Percentiles rank a stretch among this genome's conserved stretches.
Conservation (phyloP, 2,329 filamentous ascomycete genomes). For the Scortechinia acanthostroma region DNA sequence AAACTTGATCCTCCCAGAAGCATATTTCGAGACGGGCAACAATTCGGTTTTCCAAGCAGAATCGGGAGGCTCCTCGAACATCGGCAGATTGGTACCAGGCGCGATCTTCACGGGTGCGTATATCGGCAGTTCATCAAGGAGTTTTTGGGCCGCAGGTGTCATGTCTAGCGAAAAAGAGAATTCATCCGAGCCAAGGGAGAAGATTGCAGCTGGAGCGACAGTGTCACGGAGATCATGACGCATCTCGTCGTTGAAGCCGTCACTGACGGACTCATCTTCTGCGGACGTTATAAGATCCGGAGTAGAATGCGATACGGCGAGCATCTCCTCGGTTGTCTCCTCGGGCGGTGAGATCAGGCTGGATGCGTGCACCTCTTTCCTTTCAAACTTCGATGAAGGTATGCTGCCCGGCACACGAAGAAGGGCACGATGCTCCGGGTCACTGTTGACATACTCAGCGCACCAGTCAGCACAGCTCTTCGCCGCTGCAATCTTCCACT, state of each 20-base stretch:
- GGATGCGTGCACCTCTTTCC: slow-evolving; percentile 11
- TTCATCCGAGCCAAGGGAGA: slow-evolving; percentile 74
- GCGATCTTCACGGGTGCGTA: slow-evolving; percentile 61
- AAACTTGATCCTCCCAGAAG: slow-evolving; percentile 72
- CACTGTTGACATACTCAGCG: slow-evolving; percentile 70
- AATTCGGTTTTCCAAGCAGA: slow-evolving; percentile 70
- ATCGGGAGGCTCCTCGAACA: slow-evolving; percentile 58
- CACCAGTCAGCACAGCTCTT: slow-evolving; percentile 76
- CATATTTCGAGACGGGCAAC: slow-evolving; percentile 78
- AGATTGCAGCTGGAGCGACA: slow-evolving; percentile 70
- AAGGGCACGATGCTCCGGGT: slow-evolving; percentile 49
- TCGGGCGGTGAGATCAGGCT: slow-evolving; percentile 12
- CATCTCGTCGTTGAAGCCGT: not conserved
- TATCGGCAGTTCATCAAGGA: slow-evolving; percentile 75
- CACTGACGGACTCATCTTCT: not conserved
- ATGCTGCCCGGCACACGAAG: slow-evolving; percentile 61
- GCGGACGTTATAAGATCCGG: not conserved
- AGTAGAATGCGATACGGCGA: not conserved
- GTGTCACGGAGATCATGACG: slow-evolving; percentile 15
- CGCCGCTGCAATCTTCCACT: slow-evolving; percentile 82
- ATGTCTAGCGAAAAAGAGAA: slow-evolving; percentile 72
- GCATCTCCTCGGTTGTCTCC: slow-evolving; percentile 2
- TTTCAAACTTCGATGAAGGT: slow-evolving; percentile 26
- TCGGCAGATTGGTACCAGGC: slow-evolving; percentile 46
- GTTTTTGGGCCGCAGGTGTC: slow-evolving; percentile 68